Conservation (phyloP, 2,329 filamentous ascomycete genomes). For the Dendryphion nanum region DNA sequence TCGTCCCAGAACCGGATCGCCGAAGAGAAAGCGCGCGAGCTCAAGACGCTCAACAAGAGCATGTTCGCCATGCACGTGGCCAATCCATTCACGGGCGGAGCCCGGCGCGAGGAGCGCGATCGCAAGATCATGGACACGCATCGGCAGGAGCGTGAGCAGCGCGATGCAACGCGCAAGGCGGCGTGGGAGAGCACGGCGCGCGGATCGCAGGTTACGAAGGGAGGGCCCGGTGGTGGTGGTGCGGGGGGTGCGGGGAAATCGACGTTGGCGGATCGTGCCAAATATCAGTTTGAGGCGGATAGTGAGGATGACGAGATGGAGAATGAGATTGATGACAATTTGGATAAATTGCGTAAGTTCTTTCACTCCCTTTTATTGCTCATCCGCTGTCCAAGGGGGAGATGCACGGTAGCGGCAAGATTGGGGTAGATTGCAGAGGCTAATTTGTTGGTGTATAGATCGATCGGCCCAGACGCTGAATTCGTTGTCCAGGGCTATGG, state of each 20-base stretch:
- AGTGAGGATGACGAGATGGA: slow-evolving; percentile 64
- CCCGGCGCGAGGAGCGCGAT: slow-evolving; percentile 51
- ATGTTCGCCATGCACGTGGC: slow-evolving; percentile 83
- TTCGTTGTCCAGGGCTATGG: no score
- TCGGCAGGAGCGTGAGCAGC: slow-evolving; percentile 54
- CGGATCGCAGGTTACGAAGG: slow-evolving; percentile 14
- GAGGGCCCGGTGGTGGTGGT: slow-evolving; percentile 8
- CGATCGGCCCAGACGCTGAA: no score
- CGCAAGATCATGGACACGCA: slow-evolving; percentile 66
- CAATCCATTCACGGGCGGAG: slow-evolving; percentile 63
- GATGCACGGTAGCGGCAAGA: no score
- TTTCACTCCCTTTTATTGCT: no score
- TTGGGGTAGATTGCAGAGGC: no score
- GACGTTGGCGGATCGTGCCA: slow-evolving; percentile 33
- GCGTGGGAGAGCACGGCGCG: slow-evolving; percentile 42
- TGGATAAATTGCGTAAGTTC: slow-evolving; percentile 1
- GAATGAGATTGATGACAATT: slow-evolving; percentile 44
- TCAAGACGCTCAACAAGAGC: slow-evolving; percentile 81
- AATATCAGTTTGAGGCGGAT: slow-evolving; percentile 36
- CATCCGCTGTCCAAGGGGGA: no score
- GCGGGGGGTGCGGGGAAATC: slow-evolving; percentile 13
- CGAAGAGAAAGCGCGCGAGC: slow-evolving; percentile 75
- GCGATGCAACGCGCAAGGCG: slow-evolving; percentile 55
- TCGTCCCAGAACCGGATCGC: slow-evolving; percentile 75
- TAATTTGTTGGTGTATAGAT: no score